Base-by-base conservation (phyloP, 805 yeast species). In the Yamadazyma phyllophila region DNA sequence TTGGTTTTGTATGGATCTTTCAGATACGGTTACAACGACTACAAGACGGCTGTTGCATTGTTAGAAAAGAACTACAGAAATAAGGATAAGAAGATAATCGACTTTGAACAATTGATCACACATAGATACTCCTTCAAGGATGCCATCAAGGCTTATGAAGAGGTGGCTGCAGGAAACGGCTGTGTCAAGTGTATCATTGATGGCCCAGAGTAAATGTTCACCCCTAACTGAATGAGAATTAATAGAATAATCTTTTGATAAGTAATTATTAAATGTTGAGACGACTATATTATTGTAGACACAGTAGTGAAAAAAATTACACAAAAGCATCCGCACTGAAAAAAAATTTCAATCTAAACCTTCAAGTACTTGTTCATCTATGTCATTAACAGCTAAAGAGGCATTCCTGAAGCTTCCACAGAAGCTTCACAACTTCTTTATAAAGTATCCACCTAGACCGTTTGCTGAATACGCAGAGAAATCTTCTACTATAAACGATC, bases 371-470 rank as follows among this genome's bases (percentile, higher is more conserved):
- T 33, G 6, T 46, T 47, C 46, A 36, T 26, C 36, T 36, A 62
- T 62, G 66, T 55, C 62, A 13, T 51, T 62, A 49, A 60, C 71
- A 11, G 55, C 72, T 26, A 64, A 67, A 51, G 69, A 68, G 51
- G 77, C 77, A 31, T 85, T 82, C 54, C 61, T 71, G 26, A 74
- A 78, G 63, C 80, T 90, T 35, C 97, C 97, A 14, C 70, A 65
- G 41, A 78, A 76, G 60, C 74, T 90, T 29, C 85, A 81, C 61
- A 77, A 69, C 52, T 91, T 90, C 66, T 90, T 91, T 69, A 73
- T 80, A 41, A 83, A 80, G 62, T 88, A 81, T 60, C 97, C 97
- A 27, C 97, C 97, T 7, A 69, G 83, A 16, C 92, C 90, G n/a
- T 81, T 80, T 65, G 76, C 77, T 14, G 62, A 76, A 53, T 91